These are phyloP conservation scores for Scedosporium aurantiacum DNA, from an alignment of 2,329 filamentous ascomycete species.

Conservation along the genomic window DNA sequence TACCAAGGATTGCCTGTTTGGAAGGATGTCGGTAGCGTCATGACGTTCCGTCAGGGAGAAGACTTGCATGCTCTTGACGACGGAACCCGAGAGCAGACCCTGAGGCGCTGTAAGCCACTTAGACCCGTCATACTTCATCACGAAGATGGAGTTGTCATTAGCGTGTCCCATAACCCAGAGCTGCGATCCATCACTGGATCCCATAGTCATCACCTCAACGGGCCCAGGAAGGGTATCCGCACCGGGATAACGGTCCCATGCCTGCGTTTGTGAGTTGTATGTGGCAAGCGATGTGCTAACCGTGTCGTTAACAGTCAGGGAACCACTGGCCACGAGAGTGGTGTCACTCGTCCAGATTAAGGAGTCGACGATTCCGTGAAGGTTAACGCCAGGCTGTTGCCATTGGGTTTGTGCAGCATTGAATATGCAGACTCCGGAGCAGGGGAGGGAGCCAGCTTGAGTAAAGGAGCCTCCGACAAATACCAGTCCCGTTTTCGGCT, in stretches of 20 bases:
- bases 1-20: constrained; percentile 60
- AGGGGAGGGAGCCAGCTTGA: constrained; percentile 73
- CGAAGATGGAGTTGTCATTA: constrained; percentile 56
- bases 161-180: constrained; percentile 75
- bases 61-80: constrained; percentile 71
- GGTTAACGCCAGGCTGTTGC: constrained; percentile 63
- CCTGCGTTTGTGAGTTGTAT: constrained; percentile 57
- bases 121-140: constrained; percentile 72
- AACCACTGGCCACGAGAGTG: constrained; percentile 66
- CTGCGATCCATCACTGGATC: constrained; percentile 57
- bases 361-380: constrained; percentile 58
- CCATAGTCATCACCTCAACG: constrained; percentile 64
- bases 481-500: constrained; percentile 59
- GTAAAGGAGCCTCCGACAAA: constrained; percentile 81
- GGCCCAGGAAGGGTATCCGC: constrained; percentile 65
- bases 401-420: constrained; percentile 61
- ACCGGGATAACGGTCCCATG: constrained; percentile 54
- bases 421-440: constrained; percentile 72
- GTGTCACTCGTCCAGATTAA: constrained; percentile 68
- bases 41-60: constrained; percentile 63
- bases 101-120: constrained; percentile 57
- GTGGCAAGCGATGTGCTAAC: constrained; percentile 53
- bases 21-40: constrained; percentile 49
- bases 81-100: constrained; percentile 49
- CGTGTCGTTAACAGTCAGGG: constrained; percentile 58